Evolutionary conservation across 176 grass and related monocot genomes (phyloP).

Genomic region (Rhynchospora pubera): DNA sequence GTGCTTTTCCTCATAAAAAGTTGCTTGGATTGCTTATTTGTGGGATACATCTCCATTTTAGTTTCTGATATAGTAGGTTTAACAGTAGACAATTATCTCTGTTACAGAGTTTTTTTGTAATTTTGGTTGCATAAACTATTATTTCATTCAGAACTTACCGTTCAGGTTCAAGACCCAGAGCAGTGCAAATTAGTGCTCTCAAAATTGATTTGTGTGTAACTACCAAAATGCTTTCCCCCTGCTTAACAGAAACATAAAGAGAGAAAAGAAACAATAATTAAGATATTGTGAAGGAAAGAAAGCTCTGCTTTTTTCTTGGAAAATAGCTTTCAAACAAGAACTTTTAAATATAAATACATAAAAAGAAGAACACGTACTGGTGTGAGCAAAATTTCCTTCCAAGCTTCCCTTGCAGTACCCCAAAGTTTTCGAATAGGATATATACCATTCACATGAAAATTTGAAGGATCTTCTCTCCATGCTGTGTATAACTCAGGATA

Average conservation of each 20-base stretch:
- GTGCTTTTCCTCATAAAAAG: background rate
- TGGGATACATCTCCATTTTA: background rate
- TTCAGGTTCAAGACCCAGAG: constrained; percentile 59
- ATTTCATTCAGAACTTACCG: constrained; percentile 31
- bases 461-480: constrained; percentile 77
- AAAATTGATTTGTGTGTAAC: constrained; percentile 85
- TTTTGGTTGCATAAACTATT: background rate
- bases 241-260: background rate
- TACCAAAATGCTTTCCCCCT: constrained; percentile 64
- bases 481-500: constrained; percentile 61
- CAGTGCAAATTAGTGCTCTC: constrained; percentile 65
- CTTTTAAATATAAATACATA: background rate
- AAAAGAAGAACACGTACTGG: constrained; percentile 26
- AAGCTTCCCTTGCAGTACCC: too few species aligned
- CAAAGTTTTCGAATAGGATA: too few species aligned
- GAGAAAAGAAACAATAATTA: background rate
- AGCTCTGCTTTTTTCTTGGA: background rate
- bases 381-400: constrained; percentile 7
- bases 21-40: background rate
- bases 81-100: background rate
- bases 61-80: background rate
- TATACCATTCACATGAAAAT: constrained; percentile 68
- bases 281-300: background rate
- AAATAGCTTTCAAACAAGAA: too few species aligned
- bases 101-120: background rate